Evolutionary conservation across 352 stramenopile genomes (phyloP), one percentile per base, ranked within the genome.

Genomic region (Peronospora tabacina): DNA sequence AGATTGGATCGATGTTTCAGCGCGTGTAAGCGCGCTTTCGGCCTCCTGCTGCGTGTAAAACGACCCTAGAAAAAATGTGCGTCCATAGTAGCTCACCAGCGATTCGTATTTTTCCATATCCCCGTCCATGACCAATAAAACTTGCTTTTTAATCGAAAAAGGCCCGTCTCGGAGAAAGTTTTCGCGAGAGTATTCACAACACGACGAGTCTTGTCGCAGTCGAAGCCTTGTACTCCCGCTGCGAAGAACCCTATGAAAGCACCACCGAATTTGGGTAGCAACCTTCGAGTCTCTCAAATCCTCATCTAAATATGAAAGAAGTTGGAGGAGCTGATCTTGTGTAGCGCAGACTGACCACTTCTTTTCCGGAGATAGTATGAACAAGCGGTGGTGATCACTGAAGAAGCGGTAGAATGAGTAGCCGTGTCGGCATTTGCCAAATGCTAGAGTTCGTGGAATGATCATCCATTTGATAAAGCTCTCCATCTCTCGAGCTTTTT

Each of bases 401-500:
- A 64, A 75, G 39, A 90, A 90, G 4, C 69, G 73, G 37, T 85
- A 87, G 42, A 84, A 90, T 4, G 45, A 48, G 34, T 75, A 85
- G 1, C 60, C 66, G 10, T 64, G 40, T 0, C 66, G 68, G 44
- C 72, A 88, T 12, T 72, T 81, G 1, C 80, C 80, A 26, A 87
- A 62, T 9, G 67, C 52, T 13, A 82, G 34, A 9, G 70, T 87
- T 47, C 82, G 64, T 17, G 82, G 82, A 19, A 88, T 68, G 28
- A 89, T 56, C 5, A 63, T 50, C 51, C 59, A 70, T 28, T 70
- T 72, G 26, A 92, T 63, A 36, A 89, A 85, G 13, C 44, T 65
- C 54, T 92, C 82, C n/a, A 87, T 49, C 11, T 63, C 56, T 12
- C 49, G 52, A 22, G 70, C 69, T 36, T 78, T 68, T 19, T 75